Conservation (phyloP, 768 basidiomycete genomes). For the Crepidotus variabilis region DNA sequence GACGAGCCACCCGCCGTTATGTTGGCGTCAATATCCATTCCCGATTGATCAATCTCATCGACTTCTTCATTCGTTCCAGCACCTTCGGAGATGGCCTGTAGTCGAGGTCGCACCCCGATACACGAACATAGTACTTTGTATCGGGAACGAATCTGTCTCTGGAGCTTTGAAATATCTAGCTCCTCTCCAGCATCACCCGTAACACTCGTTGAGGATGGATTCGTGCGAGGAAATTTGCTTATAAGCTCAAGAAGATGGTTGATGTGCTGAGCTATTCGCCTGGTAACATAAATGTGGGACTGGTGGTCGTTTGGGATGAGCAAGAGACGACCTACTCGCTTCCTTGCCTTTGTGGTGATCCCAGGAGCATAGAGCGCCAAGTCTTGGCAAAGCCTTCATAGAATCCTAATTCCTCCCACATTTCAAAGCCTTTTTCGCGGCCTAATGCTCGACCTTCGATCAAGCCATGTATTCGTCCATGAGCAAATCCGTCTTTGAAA, state of each 20-base stretch:
- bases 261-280: constrained; percentile 61
- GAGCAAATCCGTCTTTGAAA: constrained; percentile 71
- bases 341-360: neutral
- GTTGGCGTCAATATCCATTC: constrained; percentile 2
- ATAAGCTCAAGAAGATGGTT: constrained; percentile 69
- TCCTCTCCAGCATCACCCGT: constrained; percentile 26
- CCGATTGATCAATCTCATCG: neutral
- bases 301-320: neutral
- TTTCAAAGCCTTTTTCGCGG: constrained; percentile 86
- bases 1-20: neutral
- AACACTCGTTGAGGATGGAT: constrained; percentile 50
- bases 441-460: constrained; percentile 91
- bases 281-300: constrained; percentile 17
- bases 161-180: constrained; percentile 70
- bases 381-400: constrained; percentile 81
- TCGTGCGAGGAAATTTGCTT: constrained; percentile 69
- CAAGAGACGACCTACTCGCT: neutral
- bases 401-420: constrained; percentile 97
- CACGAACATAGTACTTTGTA: constrained; percentile 85
- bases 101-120: constrained; percentile 56
- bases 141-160: constrained; percentile 81
- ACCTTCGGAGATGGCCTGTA: constrained; percentile 28
- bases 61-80: neutral
- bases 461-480: constrained; percentile 85
- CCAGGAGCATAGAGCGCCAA: constrained; percentile 38